Evolutionary conservation across 2,329 filamentous ascomycete species (phyloP).

Genomic region (Akanthomyces muscarius): DNA sequence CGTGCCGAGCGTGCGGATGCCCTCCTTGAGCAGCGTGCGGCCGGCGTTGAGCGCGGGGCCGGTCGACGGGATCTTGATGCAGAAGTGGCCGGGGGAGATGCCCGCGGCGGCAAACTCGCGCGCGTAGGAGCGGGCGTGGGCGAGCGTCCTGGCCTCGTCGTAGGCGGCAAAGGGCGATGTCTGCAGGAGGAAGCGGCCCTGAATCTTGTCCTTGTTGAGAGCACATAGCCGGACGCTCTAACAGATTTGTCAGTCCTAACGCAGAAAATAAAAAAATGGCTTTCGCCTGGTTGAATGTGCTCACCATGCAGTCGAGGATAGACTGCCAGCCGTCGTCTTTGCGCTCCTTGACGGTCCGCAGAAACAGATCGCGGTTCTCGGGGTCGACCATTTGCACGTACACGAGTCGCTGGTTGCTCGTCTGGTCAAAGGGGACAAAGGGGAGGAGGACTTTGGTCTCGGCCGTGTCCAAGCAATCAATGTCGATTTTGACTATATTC

Average conservation of each 20-base stretch:
- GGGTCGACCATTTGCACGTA: slow-evolving; percentile 7
- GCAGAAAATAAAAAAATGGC: not conserved
- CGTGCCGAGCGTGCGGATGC: slow-evolving; percentile 24
- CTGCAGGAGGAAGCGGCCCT: slow-evolving; percentile 24
- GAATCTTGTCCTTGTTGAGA: slow-evolving; percentile 21
- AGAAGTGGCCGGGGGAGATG: slow-evolving; percentile 21
- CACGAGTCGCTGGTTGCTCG: slow-evolving; percentile 14
- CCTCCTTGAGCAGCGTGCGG: slow-evolving; percentile 20
- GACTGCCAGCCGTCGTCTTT: slow-evolving; percentile 24
- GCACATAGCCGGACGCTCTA: slow-evolving; percentile 21
- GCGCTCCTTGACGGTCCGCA: slow-evolving; percentile 11
- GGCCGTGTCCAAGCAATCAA: slow-evolving; percentile 22
- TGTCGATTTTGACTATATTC: slow-evolving; percentile 9
- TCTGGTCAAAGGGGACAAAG: slow-evolving; percentile 8
- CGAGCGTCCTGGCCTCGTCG: slow-evolving; percentile 20
- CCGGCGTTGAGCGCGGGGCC: slow-evolving; percentile 22
- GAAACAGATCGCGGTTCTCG: slow-evolving; percentile 4
- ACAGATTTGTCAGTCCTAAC: no score
- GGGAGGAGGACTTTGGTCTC: slow-evolving; percentile 21
- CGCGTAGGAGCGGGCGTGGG: slow-evolving; percentile 22
- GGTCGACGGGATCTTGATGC: slow-evolving; percentile 24
- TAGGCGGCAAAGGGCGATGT: slow-evolving; percentile 21
- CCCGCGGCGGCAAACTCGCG: slow-evolving; percentile 20
- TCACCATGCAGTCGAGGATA: slow-evolving; percentile 14
- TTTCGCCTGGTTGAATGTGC: slow-evolving; percentile 46